Evolutionary conservation across 352 stramenopile genomes (phyloP), one percentile per base, ranked within the genome.

Genomic region (Thalassiosira mediterranea): DNA sequence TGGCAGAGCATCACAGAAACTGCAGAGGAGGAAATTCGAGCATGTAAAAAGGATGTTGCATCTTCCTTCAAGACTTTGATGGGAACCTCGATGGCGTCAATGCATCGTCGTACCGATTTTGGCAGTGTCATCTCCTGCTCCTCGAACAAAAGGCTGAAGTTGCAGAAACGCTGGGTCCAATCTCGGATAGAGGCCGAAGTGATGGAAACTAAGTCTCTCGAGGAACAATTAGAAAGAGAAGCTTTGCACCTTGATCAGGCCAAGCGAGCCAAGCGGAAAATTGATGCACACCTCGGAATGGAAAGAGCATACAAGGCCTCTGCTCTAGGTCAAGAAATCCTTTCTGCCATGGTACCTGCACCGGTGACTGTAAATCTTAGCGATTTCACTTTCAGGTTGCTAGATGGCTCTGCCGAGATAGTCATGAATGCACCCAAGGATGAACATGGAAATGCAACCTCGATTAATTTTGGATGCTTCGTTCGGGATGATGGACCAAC

Each of bases 321-420:
- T n/a, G 46, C 23, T 19, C n/a, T 75, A 11, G 52, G 25, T 2
- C 58, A 70, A 44, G 64, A 71, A 51, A 42, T 81, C 28, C 51
- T 44, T 37, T 54, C 40, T 13, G 47, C 47, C 4, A 65, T 74
- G 31, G 61, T 28, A 31, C 62, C 71, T 5, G 25, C 31, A 47
- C 38, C 65, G 21, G 26, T 62, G 29, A 49, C 53, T 7, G 31
- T 47, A 37, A 63, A 64, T 69, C 37, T 28, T 28, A 38, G 46
- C 4, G 47, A 77, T 34, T 77, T 77, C 37, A 59, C 23, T 15
- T 74, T 74, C 28, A 29, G 40, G 44, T 37, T 80, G 47, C 63
- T 74, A 29, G 58, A 74, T 59, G 71, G 71, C 19, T 59, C 57
- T 31, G 71, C 61, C 32, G 71, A 80, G 59, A 37, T 80, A 23